Evolutionary conservation across 805 yeast species (phyloP), one percentile per base, ranked within the genome.

Genomic region (Sugiyamaella smithiae): DNA sequence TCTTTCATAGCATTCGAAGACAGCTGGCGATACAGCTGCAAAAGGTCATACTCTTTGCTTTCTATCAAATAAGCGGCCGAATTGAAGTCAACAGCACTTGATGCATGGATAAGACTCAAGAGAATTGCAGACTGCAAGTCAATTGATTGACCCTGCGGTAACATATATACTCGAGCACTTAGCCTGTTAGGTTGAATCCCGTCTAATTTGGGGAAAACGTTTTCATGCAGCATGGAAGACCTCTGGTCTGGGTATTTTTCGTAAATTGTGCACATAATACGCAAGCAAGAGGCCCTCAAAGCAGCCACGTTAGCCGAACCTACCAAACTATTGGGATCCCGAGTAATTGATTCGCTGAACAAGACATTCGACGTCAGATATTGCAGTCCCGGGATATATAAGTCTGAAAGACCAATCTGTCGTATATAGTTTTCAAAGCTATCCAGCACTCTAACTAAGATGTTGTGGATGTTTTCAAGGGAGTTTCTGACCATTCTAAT

Each of bases 191-290:
- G 64, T 0, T 85, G 77, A 2, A 82, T 57, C 19, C 68, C 71
- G 41, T 76, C 78, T 46, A 81, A 65, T 47, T 75, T 76, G 1
- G 73, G 64, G 9, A 84, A 57, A 1, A 85, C 17, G n/a, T 25
- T 57, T 60, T 88, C 93, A 46, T 76, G 76, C 5, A 86, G 57
- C 4, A 88, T 72, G 58, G 82, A 84, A 1, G 66, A 64, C 48
- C 85, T 67, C 57, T 88, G 95, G 35, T 73, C 75, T 38, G 44
- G 28, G 16, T 58, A 57, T 2, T 38, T 22, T 2, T 60, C 55
- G 46, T 66, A 67, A 3, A 68, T 61, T 3, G 57, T 51, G 0
- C 50, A 9, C 8, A 67, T 38, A 1, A 65, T 51, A 5, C 57
- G 56, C 63, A 57, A 51, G 1, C 52, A 48, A 2, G 59, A 22